A percentile compares a stretch with the other conserved stretches of the same genome.
Evolutionary conservation across 805 yeast genomes (phyloP).

Genomic region (Monosporozyma unispora): DNA sequence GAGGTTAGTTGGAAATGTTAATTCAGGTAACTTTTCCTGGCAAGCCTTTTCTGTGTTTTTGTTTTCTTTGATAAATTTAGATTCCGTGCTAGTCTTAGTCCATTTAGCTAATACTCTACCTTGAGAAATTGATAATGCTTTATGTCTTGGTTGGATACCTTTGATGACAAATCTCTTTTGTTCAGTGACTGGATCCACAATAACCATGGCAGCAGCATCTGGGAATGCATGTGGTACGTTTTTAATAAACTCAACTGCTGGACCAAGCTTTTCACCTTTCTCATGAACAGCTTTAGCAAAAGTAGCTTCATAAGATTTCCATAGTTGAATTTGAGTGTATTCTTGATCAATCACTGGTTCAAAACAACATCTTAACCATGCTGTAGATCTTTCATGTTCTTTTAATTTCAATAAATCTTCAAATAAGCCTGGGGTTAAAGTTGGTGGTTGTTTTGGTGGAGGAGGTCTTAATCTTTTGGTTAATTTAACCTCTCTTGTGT

Average conservation of each 20-base stretch:
- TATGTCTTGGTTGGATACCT: constrained; percentile 82
- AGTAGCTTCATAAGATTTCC: constrained; percentile 90
- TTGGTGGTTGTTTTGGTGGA: constrained; percentile 60
- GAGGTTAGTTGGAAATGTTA: constrained; percentile 22
- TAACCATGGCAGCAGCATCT: constrained; percentile 87
- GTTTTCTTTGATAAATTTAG: constrained; percentile 17
- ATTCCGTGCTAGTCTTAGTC: constrained; percentile 10
- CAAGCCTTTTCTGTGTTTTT: constrained; percentile 13
- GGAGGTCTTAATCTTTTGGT: constrained; percentile 51
- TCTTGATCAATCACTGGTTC: constrained; percentile 70
- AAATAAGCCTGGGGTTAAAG: constrained; percentile 44
- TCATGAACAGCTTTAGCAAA: constrained; percentile 52
- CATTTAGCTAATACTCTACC: constrained; percentile 37
- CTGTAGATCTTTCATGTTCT: constrained; percentile 86
- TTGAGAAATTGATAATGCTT: constrained; percentile 40
- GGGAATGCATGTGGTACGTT: constrained; percentile 87
- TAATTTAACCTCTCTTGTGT: constrained; percentile 29
- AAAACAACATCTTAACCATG: constrained; percentile 91
- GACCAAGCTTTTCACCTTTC: constrained; percentile 55
- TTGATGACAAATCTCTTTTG: constrained; percentile 80
- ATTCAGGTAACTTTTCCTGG: constrained; percentile 21
- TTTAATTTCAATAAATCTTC: constrained; percentile 52
- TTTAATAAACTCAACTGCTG: constrained; percentile 94
- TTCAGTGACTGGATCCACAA: constrained; percentile 52
- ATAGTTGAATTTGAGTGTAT: constrained; percentile 88